These are phyloP conservation scores for Fagopyrum homotropicum DNA, from an alignment of 148 eudicot genomes.

Conservation along the genomic window DNA sequence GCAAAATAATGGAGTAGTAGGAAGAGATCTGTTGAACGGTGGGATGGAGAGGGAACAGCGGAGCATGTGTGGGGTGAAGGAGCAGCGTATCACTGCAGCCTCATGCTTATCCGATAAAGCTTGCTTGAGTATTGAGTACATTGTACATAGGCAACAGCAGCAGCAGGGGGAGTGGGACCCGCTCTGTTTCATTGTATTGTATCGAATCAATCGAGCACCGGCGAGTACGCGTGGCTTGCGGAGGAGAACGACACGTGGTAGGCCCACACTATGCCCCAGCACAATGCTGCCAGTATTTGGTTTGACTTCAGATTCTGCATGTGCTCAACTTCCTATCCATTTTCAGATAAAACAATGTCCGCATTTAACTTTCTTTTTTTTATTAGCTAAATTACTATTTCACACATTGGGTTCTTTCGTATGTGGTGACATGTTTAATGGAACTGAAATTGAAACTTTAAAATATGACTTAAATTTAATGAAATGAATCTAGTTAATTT, in stretches of 20 bases:
- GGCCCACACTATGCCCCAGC: neutral
- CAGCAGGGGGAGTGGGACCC: neutral
- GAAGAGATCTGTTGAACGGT: neutral
- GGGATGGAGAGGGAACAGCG: conserved; percentile 6
- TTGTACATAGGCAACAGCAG: neutral
- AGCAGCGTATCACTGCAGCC: neutral
- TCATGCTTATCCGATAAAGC: neutral
- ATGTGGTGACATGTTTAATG: too few species aligned
- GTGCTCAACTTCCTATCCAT: neutral
- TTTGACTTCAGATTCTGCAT: neutral
- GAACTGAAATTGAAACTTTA: too few species aligned
- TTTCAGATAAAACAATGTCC: neutral
- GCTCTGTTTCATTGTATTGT: neutral
- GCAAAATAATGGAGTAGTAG: too few species aligned
- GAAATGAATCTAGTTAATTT: too few species aligned
- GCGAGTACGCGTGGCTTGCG: neutral
- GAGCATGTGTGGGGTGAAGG: neutral
- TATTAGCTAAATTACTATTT: too few species aligned
- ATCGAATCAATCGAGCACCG: neutral
- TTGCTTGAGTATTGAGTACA: neutral
- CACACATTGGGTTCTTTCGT: too few species aligned
- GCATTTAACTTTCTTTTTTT: too few species aligned
- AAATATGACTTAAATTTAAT: too few species aligned
- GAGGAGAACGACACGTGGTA: neutral
- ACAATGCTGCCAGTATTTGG: neutral